phyloP scores from a whole-genome alignment of 139 green algal genomes.

The Chlorella sp. region DNA sequence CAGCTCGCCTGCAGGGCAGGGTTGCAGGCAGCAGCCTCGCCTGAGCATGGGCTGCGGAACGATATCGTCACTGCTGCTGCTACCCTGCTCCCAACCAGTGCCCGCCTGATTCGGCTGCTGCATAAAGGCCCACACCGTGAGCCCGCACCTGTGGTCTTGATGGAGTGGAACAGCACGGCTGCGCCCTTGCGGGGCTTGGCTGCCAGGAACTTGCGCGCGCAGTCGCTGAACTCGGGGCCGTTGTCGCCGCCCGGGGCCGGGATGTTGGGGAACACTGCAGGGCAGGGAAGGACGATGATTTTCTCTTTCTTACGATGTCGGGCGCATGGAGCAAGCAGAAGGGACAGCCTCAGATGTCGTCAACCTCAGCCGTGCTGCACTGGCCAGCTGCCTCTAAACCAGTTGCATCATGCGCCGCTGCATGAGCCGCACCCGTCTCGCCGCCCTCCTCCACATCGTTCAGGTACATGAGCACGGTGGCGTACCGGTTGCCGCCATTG shows the following conservation, averaged over 20 bases:
- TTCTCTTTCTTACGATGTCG: too few species aligned
- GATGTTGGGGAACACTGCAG: constrained; percentile 65
- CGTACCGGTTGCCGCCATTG: constrained; percentile 80
- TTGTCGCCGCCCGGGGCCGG: constrained; percentile 55
- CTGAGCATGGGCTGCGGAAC: too few species aligned
- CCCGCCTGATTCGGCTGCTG: too few species aligned
- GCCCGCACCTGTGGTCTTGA: constrained; percentile 50
- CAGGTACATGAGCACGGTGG: constrained; percentile 85
- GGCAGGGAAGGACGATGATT: neutral
- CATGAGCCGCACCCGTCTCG: constrained; percentile 59
- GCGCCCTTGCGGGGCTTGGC: constrained; percentile 60
- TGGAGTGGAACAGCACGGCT: constrained; percentile 69
- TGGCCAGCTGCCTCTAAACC: too few species aligned
- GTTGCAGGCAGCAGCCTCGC: too few species aligned
- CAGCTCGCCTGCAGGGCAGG: constrained; percentile 46
- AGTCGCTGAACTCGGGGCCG: constrained; percentile 58
- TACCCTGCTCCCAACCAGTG: too few species aligned
- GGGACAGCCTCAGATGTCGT: too few species aligned
- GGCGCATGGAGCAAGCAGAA: too few species aligned
- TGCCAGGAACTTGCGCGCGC: constrained; percentile 63
- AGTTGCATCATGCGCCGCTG: too few species aligned
- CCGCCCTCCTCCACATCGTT: constrained; percentile 79
- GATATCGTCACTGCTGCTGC: too few species aligned
- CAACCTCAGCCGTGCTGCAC: too few species aligned
- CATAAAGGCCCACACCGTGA: too few species aligned